Percentiles rank a stretch among this genome's conserved stretches.
Conservation (phyloP, 2,329 filamentous ascomycete species). For the Nemania bipapillata region DNA sequence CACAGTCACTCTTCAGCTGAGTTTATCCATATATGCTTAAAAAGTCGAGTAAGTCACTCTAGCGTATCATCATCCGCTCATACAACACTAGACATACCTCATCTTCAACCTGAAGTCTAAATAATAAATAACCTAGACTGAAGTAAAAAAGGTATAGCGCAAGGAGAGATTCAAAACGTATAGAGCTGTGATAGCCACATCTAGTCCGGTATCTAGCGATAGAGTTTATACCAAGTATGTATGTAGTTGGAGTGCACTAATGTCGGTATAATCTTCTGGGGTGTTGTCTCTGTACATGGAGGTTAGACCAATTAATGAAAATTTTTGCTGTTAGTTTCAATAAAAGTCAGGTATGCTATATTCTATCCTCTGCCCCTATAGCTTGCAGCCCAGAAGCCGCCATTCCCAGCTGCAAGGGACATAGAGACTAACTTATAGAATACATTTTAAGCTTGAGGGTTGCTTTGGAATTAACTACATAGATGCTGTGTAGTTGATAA, state of each 20-base stretch:
- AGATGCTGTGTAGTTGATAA: no score
- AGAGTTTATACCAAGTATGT: no score
- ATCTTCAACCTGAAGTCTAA: not conserved
- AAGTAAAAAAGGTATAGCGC: not conserved
- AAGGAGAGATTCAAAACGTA: not conserved
- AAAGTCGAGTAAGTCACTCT: no score
- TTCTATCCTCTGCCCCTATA: not conserved
- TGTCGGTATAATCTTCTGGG: not conserved
- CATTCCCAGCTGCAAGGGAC: no score
- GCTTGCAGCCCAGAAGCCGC: not conserved
- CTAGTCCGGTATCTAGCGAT: no score
- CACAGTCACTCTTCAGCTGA: not conserved
- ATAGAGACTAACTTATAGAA: no score
- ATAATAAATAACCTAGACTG: not conserved
- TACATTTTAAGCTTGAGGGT: no score
- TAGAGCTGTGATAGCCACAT: not conserved
- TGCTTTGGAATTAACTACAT: no score
- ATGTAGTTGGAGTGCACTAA: not conserved
- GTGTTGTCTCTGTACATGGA: not conserved
- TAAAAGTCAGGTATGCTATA: not conserved
- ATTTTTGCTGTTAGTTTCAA: not conserved
- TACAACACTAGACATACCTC: not conserved
- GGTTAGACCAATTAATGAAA: not conserved
- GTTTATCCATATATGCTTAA: not conserved
- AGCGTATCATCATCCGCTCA: slow-evolving; percentile 4